Conservation (phyloP, 208 protist species). For the Leishmania martiniquensis region DNA sequence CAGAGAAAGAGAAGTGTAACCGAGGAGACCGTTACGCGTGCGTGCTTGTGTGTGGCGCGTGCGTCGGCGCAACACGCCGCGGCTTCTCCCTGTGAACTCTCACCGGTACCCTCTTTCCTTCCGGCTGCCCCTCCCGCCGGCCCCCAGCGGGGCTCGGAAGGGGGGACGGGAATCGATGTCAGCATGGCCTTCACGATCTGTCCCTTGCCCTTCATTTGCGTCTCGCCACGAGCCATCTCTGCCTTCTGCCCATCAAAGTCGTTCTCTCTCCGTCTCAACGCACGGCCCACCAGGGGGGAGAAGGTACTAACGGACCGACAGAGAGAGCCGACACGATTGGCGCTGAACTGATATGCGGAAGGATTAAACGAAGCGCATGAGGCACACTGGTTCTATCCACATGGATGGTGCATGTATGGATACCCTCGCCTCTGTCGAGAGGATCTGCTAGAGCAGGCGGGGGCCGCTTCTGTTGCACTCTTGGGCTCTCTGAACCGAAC, state of each 20-base stretch:
- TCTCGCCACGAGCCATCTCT: no score
- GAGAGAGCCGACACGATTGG: background rate
- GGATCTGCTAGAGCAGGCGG: no score
- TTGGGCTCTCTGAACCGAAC: no score
- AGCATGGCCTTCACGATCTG: background rate
- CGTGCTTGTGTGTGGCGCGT: background rate
- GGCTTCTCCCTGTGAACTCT: background rate
- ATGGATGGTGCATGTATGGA: background rate
- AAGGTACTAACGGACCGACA: background rate
- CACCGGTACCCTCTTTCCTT: background rate
- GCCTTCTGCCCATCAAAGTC: no score
- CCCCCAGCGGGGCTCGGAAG: background rate
- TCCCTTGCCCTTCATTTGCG: background rate
- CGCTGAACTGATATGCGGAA: background rate
- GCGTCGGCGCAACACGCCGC: background rate
- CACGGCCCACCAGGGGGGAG: background rate
- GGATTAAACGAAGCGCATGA: background rate
- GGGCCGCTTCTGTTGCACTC: no score
- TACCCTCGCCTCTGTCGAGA: no score
- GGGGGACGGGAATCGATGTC: background rate
- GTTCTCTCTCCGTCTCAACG: background rate
- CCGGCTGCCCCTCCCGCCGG: background rate
- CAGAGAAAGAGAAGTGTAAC: background rate
- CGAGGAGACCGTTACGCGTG: background rate
- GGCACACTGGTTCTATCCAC: background rate